A percentile compares a stretch with the other conserved stretches of the same genome.
Evolutionary conservation across 208 protist genomes (phyloP).

Genomic region (Trypanosomatidae sp.): DNA sequence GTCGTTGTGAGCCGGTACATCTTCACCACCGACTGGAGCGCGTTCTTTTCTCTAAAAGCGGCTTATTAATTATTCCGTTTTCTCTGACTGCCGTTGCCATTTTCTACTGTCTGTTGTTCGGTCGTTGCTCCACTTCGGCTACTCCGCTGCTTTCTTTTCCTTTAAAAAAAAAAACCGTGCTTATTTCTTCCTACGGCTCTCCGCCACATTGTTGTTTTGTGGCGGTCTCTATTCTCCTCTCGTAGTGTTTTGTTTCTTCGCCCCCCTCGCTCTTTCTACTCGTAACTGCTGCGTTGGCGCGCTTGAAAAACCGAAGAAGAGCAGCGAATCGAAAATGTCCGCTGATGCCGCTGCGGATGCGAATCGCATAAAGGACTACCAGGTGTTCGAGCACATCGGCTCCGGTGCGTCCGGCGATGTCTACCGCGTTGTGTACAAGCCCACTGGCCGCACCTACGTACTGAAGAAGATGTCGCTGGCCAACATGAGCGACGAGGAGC

Average conservation of each 20-base stretch:
- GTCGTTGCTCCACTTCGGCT: background rate
- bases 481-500: slow-evolving; percentile 70
- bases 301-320: too few relatives aligned
- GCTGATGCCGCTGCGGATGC: slow-evolving; percentile 15
- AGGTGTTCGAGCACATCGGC: slow-evolving; percentile 69
- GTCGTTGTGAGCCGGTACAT: background rate
- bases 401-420: slow-evolving; percentile 69
- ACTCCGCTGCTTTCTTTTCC: background rate
- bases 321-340: too few relatives aligned
- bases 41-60: background rate
- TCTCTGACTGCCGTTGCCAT: background rate
- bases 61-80: background rate
- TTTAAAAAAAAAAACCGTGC: too few relatives aligned
- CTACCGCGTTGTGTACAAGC: slow-evolving; percentile 57
- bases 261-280: too few relatives aligned
- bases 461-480: slow-evolving; percentile 84
- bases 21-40: too few relatives aligned
- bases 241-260: too few relatives aligned
- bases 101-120: background rate
- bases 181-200: too few relatives aligned
- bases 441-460: slow-evolving; percentile 62
- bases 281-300: too few relatives aligned
- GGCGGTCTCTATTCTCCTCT: background rate
- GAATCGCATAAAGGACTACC: slow-evolving; percentile 50
- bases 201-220: too few relatives aligned